phyloP scores from a whole-genome alignment of 331 rosid genomes.

The Spiraea crenata region DNA sequence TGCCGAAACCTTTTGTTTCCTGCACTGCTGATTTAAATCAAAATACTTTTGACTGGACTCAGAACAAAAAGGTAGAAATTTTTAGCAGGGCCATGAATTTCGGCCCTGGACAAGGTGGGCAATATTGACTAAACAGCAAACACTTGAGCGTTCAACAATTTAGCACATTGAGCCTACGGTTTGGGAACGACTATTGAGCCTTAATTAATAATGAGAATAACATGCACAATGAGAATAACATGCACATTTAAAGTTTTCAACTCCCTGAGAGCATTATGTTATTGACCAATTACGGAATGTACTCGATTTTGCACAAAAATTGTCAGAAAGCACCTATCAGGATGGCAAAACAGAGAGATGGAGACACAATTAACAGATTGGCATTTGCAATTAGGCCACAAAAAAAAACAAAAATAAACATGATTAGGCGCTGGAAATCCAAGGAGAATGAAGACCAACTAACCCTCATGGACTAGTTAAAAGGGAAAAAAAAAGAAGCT shows the following conservation, averaged over 20 bases:
- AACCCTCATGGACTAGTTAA: constrained; percentile 6
- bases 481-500: background rate
- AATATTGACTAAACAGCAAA: background rate
- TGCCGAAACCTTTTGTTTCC: background rate
- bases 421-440: background rate
- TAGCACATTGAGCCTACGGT: too few relatives aligned
- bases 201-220: background rate
- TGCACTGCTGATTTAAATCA: too few relatives aligned
- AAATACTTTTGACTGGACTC: too few relatives aligned
- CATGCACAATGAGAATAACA: background rate
- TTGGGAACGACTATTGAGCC: background rate
- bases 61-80: background rate
- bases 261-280: background rate
- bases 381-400: background rate
- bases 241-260: too few relatives aligned
- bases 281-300: background rate
- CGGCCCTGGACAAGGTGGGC: background rate
- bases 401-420: background rate
- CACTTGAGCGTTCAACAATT: background rate
- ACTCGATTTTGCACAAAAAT: too few relatives aligned
- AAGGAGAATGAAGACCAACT: background rate
- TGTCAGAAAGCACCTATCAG: too few relatives aligned
- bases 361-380: background rate
- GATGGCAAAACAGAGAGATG: background rate
- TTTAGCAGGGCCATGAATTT: background rate